Base-by-base conservation (phyloP, 2,329 filamentous ascomycete species). In the Penicillium griseofulvum region DNA sequence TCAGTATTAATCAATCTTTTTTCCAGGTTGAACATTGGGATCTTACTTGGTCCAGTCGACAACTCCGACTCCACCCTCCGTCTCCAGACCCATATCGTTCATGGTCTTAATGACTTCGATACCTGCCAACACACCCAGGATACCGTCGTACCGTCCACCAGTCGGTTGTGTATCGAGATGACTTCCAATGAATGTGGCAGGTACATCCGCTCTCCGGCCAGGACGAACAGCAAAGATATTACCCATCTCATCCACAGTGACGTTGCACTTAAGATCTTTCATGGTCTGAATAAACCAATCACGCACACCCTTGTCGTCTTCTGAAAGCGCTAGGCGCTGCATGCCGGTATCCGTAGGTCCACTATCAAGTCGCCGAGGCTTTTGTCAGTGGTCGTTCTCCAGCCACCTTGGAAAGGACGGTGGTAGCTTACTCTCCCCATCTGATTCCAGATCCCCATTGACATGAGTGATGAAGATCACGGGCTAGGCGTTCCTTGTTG, bases 161-260 rank as follows among this genome's bases (percentile, higher is more conserved):
- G 70, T 73, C 1, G 84, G 83, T 60, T 87, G 85, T 0, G 84
- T 87, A 64, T 88, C 86, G 2, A 88, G 68, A 69, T 91, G 88
- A 7, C 84, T 88, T 1, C 88, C 88, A 28, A 84, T 87, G 58
- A 85, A 89, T 1, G 86, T 88, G 1, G 88, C 81, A 9, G 83
- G 78, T 2, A 82, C 82, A 26, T 82, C 78, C 17, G 79, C 75
- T 49, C 74, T 73, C 53, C 81, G 74, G 1, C 89, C 89, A 3
- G 85, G 82, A 3, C 87, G 81, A 4, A 90, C 78, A 0, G 89
- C 88, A 68, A 93, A 94, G 57, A 88, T 88, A 62, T 93, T 94
- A 19, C 89, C 89, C 83, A 93, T 91, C 26, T 83, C 78, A 68
- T 94, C 90, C 1, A 90, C 72, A 0, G 81, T 86, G 8, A 89